A percentile compares a stretch with the other conserved stretches of the same genome.
These are phyloP conservation scores for Trapa bicornis DNA, from an alignment of 345 rosid genomes.

Conservation along the genomic window DNA sequence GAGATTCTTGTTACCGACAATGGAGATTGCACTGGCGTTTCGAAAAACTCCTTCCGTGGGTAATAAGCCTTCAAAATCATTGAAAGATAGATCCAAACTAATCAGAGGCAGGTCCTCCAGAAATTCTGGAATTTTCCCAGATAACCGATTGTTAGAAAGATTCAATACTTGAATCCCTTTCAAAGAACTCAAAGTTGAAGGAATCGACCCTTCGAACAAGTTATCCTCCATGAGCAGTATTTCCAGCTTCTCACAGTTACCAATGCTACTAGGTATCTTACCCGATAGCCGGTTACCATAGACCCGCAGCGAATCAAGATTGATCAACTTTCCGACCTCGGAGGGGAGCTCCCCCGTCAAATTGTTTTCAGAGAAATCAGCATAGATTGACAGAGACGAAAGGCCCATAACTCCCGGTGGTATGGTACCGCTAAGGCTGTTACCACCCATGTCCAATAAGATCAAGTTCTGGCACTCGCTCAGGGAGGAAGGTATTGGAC, in stretches of 20 bases:
- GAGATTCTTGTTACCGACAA: neutral
- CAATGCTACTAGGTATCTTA: neutral
- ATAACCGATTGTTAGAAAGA: slow-evolving; percentile 2
- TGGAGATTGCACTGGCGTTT: neutral
- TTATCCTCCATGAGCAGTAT: neutral
- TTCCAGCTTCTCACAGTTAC: slow-evolving; percentile 3
- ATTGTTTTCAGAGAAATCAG: slow-evolving; percentile 9
- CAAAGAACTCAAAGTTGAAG: neutral
- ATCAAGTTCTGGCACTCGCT: slow-evolving; percentile 6
- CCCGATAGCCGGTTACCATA: neutral
- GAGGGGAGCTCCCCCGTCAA: slow-evolving; percentile 6
- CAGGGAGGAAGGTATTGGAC: slow-evolving; percentile 5
- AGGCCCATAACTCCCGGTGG: slow-evolving; percentile 11
- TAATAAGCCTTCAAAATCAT: slow-evolving; percentile 12
- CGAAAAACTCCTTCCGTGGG: slow-evolving; percentile 13
- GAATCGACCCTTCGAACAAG: slow-evolving; percentile 6
- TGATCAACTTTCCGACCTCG: slow-evolving; percentile 3
- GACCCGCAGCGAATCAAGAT: neutral
- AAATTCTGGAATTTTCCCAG: slow-evolving; percentile 7
- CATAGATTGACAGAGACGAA: slow-evolving; percentile 2
- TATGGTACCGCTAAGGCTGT: slow-evolving; percentile 11
- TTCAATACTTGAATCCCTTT: slow-evolving; percentile 2
- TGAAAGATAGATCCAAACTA: slow-evolving; percentile 12
- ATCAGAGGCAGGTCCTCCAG: slow-evolving; percentile 4
- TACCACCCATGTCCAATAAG: neutral